These are phyloP conservation scores for Suillus plorans DNA, from an alignment of 768 basidiomycete species.

Conservation along the genomic window DNA sequence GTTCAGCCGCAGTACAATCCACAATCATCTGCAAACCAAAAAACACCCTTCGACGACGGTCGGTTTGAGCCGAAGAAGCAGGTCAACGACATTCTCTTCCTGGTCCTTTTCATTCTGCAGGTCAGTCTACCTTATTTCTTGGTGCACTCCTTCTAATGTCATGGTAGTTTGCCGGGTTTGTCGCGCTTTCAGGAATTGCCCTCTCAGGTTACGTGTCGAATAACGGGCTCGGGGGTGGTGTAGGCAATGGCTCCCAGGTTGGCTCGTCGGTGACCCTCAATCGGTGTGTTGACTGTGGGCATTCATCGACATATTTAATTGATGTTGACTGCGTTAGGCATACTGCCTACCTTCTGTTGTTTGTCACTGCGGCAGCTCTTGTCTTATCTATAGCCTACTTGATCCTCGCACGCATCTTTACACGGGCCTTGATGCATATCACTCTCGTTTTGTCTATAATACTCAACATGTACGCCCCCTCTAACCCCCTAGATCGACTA, in stretches of 20 bases:
- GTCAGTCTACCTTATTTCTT: conserved; percentile 32
- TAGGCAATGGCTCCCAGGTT: conserved; percentile 48
- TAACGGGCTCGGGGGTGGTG: conserved; percentile 72
- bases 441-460: conserved; percentile 63
- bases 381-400: conserved; percentile 67
- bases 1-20: conserved; percentile 23
- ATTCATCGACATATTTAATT: neutral
- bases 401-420: conserved; percentile 70
- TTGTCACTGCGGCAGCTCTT: conserved; percentile 68
- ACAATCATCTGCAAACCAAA: conserved; percentile 35
- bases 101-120: conserved; percentile 71
- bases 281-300: conserved; percentile 39
- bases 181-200: conserved; percentile 63
- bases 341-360: conserved; percentile 72
- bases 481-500: neutral
- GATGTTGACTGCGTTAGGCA: conserved; percentile 40
- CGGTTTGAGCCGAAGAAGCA: conserved; percentile 67
- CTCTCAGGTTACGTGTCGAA: conserved; percentile 59
- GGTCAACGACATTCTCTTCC: conserved; percentile 71
- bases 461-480: conserved; percentile 57
- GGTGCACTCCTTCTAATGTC: neutral
- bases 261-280: conserved; percentile 67
- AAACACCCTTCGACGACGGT: conserved; percentile 59
- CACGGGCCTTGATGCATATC: conserved; percentile 74
- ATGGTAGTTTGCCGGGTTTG: conserved; percentile 63